Evolutionary conservation across 1,284 basidiomycete species (phyloP), one percentile per base, ranked within the genome.

Genomic region (Apiotrichum mycotoxinovorans): DNA sequence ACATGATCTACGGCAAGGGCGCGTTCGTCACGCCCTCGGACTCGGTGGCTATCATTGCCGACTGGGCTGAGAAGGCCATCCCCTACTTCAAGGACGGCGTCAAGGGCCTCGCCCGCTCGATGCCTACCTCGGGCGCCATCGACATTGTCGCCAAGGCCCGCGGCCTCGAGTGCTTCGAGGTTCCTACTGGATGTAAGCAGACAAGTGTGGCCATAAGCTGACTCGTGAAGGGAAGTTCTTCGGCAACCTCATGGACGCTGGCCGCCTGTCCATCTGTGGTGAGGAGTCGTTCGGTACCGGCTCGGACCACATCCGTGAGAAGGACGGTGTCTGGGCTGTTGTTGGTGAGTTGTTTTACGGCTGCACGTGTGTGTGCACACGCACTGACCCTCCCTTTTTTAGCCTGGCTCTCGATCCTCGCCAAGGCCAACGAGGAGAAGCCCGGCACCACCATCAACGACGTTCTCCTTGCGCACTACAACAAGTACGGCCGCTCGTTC

Each of bases 211-310:
- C 12, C 27, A 41, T 37, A 23, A 20, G 51, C 58, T 63, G 41
- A 63, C 54, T 7, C 46, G 25, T 37, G 12, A 67, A 92, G 91
- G 95, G 95, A 98, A 98, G 80, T 98, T 98, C 85, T 98, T 98
- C 73, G 96, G 95, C 53, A 98, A 98, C 81, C 82, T 98, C 64
- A 98, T 98, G 95, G 95, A 98, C 76, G 95, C 96, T 44, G 94
- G 93, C 0, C 84, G 91, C 44, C 84, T 98, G 41, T 97, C 93
- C 51, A 98, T 98, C 74, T 98, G 95, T 71, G 95, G 95, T 66
- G 95, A 98, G 76, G 95, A 98, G 80, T 94, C 90, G 12, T 98
- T 98, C 77, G 95, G 95, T 60, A 98, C 95, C n/a, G 95, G 95
- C 20, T 98, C 95, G 18, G 95, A 98, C 79, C 95, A 98, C 79